Percentiles rank a stretch among this genome's conserved stretches.
Evolutionary conservation across 176 grass and related monocot species (phyloP).

Genomic region (Tillandsia leiboldiana): DNA sequence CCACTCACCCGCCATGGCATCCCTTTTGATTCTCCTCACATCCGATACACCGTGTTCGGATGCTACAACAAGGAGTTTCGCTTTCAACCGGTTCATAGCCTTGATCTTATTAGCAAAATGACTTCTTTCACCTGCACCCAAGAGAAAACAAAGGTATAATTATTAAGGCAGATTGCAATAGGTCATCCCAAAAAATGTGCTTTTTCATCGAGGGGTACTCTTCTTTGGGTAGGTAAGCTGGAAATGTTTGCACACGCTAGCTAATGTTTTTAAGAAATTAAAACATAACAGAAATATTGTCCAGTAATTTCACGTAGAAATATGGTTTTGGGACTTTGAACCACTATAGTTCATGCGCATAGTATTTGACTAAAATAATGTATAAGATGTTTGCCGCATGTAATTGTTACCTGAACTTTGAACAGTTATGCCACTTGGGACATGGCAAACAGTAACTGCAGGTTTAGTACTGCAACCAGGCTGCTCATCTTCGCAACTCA

Average conservation of each 20-base stretch:
- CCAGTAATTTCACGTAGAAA: too few relatives aligned
- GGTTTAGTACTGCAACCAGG: constrained; percentile 9
- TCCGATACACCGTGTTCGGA: constrained; percentile 30
- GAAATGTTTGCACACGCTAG: too few relatives aligned
- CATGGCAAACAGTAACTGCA: constrained; percentile 41
- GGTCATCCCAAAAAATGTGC: neutral
- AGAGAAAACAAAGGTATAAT: neutral
- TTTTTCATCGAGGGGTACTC: too few relatives aligned
- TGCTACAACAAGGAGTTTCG: constrained; percentile 61
- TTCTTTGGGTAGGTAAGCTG: neutral
- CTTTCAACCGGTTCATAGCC: constrained; percentile 66
- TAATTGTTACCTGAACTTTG: constrained; percentile 75
- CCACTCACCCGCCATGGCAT: constrained; percentile 20
- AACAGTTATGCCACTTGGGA: constrained; percentile 47
- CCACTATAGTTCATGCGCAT: neutral
- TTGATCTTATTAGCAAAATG: constrained; percentile 80
- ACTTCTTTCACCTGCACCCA: constrained; percentile 76
- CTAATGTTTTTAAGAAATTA: too few relatives aligned
- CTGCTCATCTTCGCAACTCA: constrained; percentile 20
- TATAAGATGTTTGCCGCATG: neutral
- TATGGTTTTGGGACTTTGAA: neutral
- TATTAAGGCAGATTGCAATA: neutral
- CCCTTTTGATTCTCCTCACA: constrained; percentile 31
- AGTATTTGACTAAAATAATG: neutral
- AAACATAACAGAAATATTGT: too few relatives aligned